A percentile compares a stretch with the other conserved stretches of the same genome.
phyloP scores from a whole-genome alignment of 2,329 filamentous ascomycete species.

The Phoma sp. region DNA sequence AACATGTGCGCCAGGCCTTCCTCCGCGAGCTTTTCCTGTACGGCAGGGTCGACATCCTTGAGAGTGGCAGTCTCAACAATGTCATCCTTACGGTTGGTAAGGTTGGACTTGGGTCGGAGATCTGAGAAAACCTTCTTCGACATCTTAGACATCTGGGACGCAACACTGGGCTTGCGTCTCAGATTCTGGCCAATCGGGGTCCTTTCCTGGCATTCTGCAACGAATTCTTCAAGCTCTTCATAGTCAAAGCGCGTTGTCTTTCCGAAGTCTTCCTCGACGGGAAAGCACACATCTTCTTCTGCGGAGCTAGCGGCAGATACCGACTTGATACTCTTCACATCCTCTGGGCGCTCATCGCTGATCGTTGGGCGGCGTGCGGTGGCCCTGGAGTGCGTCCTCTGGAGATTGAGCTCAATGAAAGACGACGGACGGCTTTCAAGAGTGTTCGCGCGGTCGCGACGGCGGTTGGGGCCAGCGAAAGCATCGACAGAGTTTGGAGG shows the following conservation, averaged over 20 bases:
- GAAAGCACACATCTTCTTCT: slow-evolving; percentile 90
- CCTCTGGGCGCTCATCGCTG: slow-evolving; percentile 63
- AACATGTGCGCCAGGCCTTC: slow-evolving; percentile 45
- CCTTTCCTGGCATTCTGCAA: slow-evolving; percentile 63
- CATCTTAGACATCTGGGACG: slow-evolving; percentile 54
- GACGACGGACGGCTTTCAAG: slow-evolving; percentile 63
- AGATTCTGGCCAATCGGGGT: slow-evolving; percentile 54
- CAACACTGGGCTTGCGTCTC: slow-evolving; percentile 43
- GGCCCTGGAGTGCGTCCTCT: slow-evolving; percentile 72
- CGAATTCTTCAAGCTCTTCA: slow-evolving; percentile 91
- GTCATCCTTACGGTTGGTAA: slow-evolving; percentile 46
- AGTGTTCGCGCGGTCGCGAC: slow-evolving; percentile 76
- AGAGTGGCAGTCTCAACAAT: slow-evolving; percentile 39
- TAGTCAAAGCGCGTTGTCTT: slow-evolving; percentile 87
- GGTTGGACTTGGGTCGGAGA: slow-evolving; percentile 56
- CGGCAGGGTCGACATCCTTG: slow-evolving; percentile 37
- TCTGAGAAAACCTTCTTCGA: slow-evolving; percentile 67
- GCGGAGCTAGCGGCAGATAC: slow-evolving; percentile 71
- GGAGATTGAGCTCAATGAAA: slow-evolving; percentile 64
- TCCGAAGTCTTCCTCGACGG: slow-evolving; percentile 72
- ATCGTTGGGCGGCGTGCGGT: slow-evolving; percentile 68
- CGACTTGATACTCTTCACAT: slow-evolving; percentile 65
- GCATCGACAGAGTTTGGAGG: slow-evolving; percentile 98
- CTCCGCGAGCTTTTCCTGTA: slow-evolving; percentile 54
- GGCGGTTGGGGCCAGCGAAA: slow-evolving; percentile 87